Base-by-base conservation (phyloP, 495 filamentous ascomycete species). In the Cudoniella acicularis region DNA sequence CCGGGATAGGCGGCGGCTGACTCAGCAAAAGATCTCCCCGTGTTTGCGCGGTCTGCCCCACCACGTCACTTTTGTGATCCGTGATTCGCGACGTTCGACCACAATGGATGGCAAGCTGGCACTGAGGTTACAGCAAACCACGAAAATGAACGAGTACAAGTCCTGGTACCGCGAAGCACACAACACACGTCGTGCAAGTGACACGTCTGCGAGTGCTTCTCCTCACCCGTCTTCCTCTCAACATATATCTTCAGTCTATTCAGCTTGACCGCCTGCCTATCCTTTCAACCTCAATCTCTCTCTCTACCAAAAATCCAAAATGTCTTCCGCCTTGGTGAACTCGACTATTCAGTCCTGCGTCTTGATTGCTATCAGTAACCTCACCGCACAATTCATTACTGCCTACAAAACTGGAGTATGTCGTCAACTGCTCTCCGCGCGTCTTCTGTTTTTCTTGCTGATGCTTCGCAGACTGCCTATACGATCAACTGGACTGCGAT, bases 311-410 rank as follows among this genome's bases (percentile, higher is more conserved):
- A 1, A 13, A 46, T 58, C 48, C 58, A 57, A 54, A 8, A 75
- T 75, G 57, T 53, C 71, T 43, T 74, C 87, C 9, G 79, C 87
- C 0, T 75, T 93, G 45, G 74, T 85, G 21, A 76, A 66, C 24
- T 85, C 87, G 11, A 87, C 90, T 3, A 69, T 92, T 21, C 88
- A 93, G 69, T 79, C 88, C 13, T 82, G 83, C 16, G 57, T 90
- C 49, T 79, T 98, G 4, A 86, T 82, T 45, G 82, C 82, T 58
- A 75, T 88, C 3, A 92, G 91, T 58, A 96, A 95, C 64, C 60
- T 96, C 60, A 69, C 96, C 23, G 94, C 92, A 1, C 92, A 97
- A 69, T 70, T 76, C 42, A 83, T 97, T 57, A 81, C 86, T 41
- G 80, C 88, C 27, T 88, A 89, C 66, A 80, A 82, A 57, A 70